Base-by-base conservation (phyloP, 805 yeast genomes). In the Candida fluviatilis region DNA sequence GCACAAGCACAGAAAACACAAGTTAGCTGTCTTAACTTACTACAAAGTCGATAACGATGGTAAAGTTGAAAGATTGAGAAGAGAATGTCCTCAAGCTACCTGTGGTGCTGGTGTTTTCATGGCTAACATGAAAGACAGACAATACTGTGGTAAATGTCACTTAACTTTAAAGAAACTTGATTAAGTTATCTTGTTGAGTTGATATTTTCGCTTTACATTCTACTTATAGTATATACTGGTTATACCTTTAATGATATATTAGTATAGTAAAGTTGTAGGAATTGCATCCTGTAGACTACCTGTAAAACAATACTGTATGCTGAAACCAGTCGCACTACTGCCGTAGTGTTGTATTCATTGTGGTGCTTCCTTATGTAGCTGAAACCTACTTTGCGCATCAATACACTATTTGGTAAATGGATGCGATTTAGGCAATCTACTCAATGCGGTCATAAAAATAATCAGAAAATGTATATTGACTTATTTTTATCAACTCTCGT, bases 81-180 rank as follows among this genome's bases (percentile, higher is more conserved):
- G 95, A 75, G 97, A 91, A 77, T 93, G 99, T 79, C 87, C 91
- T 55, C 74, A 80, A 70, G 80, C 76, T 56, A 79, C 82, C 62
- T 91, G 97, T 79, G 97, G 97, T 79, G 93, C 96, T 57, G 97
- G 97, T 85, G 84, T 87, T 73, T 91, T 91, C 93, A 89, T 93
- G 96, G 99, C 98, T 62, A 84, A 90, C 89, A 90, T 86, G 91
- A 75, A 78, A 71, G 90, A 84, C 84, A 90, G 99, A 82, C 95
- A 85, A 76, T 93, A 93, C 97, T 93, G 99, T 78, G 99, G 99
- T 79, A 89, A 86, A 80, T 93, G 99, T 80, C 97, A 90, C 84
- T 77, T 84, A 63, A 90, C 96, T 72, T 84, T 82, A 78, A 84
- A 81, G 69, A 26, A 26, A 13, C 15, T 13, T 13, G 29, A 26